These are phyloP conservation scores for Plasmodiophora brassicae DNA, from an alignment of 208 protist genomes.

Conservation along the genomic window DNA sequence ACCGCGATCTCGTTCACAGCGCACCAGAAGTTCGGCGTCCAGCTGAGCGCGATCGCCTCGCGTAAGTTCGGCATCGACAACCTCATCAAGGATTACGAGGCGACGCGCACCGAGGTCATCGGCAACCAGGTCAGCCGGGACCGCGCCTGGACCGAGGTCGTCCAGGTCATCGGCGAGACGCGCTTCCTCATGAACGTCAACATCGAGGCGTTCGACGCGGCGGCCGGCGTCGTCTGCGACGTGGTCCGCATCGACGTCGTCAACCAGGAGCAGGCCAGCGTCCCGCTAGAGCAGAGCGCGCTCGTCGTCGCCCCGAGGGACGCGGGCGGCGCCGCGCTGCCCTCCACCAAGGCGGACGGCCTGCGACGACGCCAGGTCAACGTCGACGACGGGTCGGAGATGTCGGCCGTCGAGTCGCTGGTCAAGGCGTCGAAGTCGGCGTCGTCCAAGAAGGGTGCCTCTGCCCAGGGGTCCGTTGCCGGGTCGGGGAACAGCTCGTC, in stretches of 20 bases:
- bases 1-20: background rate
- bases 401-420: too few relatives aligned
- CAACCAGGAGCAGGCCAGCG: background rate
- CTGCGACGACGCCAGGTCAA: too few relatives aligned
- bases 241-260: background rate
- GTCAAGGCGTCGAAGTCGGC: too few relatives aligned
- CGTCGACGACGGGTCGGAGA: too few relatives aligned
- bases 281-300: too few relatives aligned
- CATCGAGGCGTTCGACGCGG: background rate
- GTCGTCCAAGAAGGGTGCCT: too few relatives aligned
- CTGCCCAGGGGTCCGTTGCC: too few relatives aligned
- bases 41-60: background rate
- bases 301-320: too few relatives aligned
- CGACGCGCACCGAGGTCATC: background rate
- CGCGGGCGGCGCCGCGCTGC: too few relatives aligned
- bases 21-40: background rate
- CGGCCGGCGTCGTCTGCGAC: background rate
- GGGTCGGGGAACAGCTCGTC: too few relatives aligned
- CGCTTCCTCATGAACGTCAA: background rate
- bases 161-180: background rate
- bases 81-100: background rate
- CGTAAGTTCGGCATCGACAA: background rate
- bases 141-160: background rate
- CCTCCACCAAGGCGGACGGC: too few relatives aligned
- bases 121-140: background rate